phyloP scores from a whole-genome alignment of 106 monocot species.

The Chionographis japonica region DNA sequence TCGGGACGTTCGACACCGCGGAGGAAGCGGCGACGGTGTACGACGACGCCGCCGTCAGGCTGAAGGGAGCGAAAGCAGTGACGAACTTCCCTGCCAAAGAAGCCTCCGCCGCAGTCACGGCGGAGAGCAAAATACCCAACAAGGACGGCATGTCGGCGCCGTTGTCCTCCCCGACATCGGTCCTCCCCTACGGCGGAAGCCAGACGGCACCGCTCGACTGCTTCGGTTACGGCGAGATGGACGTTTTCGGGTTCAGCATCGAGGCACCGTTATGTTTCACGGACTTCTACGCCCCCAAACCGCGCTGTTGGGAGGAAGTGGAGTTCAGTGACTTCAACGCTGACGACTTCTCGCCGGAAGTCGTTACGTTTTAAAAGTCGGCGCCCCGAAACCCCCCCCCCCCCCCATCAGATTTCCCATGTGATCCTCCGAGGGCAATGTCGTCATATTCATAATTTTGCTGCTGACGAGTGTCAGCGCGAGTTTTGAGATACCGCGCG shows the following conservation, averaged over 20 bases:
- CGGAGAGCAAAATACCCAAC: conserved; percentile 30
- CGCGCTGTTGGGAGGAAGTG: conserved; percentile 1
- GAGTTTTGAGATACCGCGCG: too few relatives aligned
- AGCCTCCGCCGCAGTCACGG: neutral
- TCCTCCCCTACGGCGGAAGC: conserved; percentile 25
- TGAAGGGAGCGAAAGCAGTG: conserved; percentile 41
- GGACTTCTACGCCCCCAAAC: conserved; percentile 8
- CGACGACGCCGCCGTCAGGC: conserved; percentile 40
- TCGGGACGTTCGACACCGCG: conserved; percentile 68
- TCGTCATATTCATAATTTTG: too few relatives aligned
- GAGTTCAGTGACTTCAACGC: conserved; percentile 23
- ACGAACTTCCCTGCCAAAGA: conserved; percentile 42
- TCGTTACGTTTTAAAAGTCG: neutral
- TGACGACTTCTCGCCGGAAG: conserved; percentile 8
- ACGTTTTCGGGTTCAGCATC: conserved; percentile 5
- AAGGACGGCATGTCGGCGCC: neutral
- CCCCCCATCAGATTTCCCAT: too few relatives aligned
- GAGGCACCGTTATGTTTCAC: conserved; percentile 5
- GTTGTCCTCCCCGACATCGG: conserved; percentile 31
- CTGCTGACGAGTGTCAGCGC: too few relatives aligned
- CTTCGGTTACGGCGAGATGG: conserved; percentile 3
- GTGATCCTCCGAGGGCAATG: too few relatives aligned
- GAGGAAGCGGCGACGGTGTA: conserved; percentile 61
- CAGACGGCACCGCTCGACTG: conserved; percentile 1
- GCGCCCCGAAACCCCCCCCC: neutral